These are phyloP conservation scores for Penicillium thymicola DNA, from an alignment of 2,329 filamentous ascomycete genomes.

Conservation along the genomic window DNA sequence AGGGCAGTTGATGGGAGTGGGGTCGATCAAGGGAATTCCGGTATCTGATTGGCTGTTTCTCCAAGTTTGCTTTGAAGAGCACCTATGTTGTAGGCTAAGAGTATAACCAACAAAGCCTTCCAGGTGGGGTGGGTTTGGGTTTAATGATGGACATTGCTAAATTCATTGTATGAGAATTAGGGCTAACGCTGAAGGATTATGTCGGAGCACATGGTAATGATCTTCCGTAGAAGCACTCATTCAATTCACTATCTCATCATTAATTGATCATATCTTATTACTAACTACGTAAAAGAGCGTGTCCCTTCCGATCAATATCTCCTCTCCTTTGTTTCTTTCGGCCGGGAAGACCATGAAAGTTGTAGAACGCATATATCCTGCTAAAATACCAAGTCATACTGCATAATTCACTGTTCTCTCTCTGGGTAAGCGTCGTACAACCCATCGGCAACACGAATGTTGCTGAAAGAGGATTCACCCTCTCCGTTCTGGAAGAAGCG, in stretches of 20 bases:
- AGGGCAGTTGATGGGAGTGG: neutral
- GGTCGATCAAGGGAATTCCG: neutral
- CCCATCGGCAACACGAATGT: neutral
- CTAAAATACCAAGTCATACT: too few relatives aligned
- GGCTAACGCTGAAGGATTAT: accelerated
- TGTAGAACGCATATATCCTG: neutral
- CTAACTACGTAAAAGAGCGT: neutral
- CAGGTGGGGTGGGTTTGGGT: neutral
- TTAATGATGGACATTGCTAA: neutral
- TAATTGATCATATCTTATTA: neutral
- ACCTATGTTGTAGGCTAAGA: too few relatives aligned
- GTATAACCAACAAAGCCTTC: neutral
- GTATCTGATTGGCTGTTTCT: neutral
- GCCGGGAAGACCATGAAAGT: accelerated
- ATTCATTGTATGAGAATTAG: neutral
- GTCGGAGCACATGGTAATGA: neutral
- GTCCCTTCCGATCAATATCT: neutral
- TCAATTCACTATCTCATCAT: neutral
- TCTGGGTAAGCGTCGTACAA: neutral
- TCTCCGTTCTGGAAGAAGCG: neutral
- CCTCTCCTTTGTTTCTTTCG: neutral
- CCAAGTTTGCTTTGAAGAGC: too few relatives aligned
- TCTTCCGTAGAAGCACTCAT: neutral
- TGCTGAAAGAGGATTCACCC: neutral
- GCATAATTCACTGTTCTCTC: neutral